phyloP scores from a whole-genome alignment of 352 stramenopile genomes.

The Globisporangium megalacanthum region DNA sequence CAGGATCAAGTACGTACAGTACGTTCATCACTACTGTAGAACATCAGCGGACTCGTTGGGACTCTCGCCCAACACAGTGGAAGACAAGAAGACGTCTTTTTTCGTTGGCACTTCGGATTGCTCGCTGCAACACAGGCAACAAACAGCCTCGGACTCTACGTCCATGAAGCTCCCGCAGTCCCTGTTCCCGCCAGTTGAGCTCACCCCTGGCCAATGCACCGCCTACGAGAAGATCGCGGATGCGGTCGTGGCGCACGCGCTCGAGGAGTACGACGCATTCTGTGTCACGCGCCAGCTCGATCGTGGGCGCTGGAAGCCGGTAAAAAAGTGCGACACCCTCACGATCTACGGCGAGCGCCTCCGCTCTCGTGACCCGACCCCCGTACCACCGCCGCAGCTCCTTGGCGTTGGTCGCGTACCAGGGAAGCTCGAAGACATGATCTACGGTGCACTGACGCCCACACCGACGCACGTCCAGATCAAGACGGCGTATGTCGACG shows the following conservation, averaged over 20 bases:
- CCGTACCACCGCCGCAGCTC: constrained; percentile 16
- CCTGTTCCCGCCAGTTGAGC: constrained; percentile 22
- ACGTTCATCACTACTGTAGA: too few relatives aligned
- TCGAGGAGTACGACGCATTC: constrained; percentile 37
- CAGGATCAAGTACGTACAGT: too few relatives aligned
- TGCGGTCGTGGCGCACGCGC: constrained; percentile 24
- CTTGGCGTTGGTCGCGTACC: constrained; percentile 32
- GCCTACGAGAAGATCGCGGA: constrained; percentile 22
- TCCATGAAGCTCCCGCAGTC: constrained; percentile 25
- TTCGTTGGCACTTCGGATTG: too few relatives aligned
- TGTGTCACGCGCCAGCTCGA: constrained; percentile 25
- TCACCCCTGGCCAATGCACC: constrained; percentile 20
- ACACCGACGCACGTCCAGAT: constrained; percentile 27
- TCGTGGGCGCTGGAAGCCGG: constrained; percentile 26
- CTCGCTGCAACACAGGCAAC: too few relatives aligned
- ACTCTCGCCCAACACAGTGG: too few relatives aligned
- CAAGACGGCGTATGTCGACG: constrained; percentile 27
- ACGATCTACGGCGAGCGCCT: constrained; percentile 27
- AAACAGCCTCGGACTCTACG: too few relatives aligned
- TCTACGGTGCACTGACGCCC: constrained; percentile 37
- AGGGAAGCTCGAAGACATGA: constrained; percentile 47
- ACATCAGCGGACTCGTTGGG: too few relatives aligned
- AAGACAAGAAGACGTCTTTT: too few relatives aligned
- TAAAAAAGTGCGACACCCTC: constrained; percentile 30
- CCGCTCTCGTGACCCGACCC: background rate